Evolutionary conservation across 2,329 filamentous ascomycete species (phyloP), one percentile per base, ranked within the genome.

Genomic region (Fusarium marasasianum): DNA sequence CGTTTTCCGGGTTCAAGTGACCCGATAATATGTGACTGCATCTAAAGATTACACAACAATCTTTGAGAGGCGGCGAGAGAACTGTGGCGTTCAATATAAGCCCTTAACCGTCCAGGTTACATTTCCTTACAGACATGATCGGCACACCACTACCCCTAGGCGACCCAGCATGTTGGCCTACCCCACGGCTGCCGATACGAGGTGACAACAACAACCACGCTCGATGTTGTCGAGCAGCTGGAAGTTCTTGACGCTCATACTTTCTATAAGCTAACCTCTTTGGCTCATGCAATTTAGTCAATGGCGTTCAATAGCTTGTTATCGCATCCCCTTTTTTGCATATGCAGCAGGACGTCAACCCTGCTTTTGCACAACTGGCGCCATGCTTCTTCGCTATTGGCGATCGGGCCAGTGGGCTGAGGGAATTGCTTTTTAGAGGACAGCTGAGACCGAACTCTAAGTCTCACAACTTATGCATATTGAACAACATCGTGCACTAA

Each of bases 161-260:
- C 71, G 72, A 75, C 68, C 56, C 56, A 60, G 55, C 53, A 72
- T 75, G 58, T 53, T 58, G 72, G 51, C 56, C 41, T 59, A 58
- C 63, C 72, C 53, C 59, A 69, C 59, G 67, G 53, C 38, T 66
- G 47, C 55, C 57, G 50, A 74, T 74, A 74, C 72, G 72, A 74
- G 72, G 57, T 73, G 55, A 73, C 26, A 62, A 58, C 29, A 64
- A 57, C 60, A 54, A 66, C 41, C 45, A 35, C 63, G 35, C 41
- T 45, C 38, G 45, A 70, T 58, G 24, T 45, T 43, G 54, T 47
- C 33, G 50, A 57, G 55, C 60, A 54, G 55, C 60, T 61, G 69
- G 55, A 65, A 73, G 51, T 31, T 41, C 37, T 53, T 72, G 56
- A 54, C 47, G 38, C 53, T 61, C 45, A 60, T 53, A 48, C 44